These are phyloP conservation scores for Bauhinia variegata DNA, from an alignment of 306 rosid species.

Conservation along the genomic window DNA sequence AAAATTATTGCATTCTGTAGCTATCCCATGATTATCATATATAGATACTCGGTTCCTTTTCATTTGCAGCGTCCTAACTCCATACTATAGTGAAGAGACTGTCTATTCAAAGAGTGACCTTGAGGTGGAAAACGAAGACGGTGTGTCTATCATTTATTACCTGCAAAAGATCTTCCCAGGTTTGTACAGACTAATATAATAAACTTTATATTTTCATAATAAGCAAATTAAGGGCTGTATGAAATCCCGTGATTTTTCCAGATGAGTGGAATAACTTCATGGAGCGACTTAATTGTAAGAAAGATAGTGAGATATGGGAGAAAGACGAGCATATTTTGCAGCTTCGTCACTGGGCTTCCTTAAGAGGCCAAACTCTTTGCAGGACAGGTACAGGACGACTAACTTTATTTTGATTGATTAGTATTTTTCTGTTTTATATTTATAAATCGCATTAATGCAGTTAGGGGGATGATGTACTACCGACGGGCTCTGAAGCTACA, in stretches of 20 bases:
- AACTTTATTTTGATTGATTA: conserved; percentile 32
- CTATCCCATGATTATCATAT: not conserved
- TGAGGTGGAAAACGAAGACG: conserved; percentile 97
- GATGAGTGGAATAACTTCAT: conserved; percentile 99
- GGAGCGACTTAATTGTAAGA: conserved; percentile 90
- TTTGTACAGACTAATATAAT: conserved; percentile 42
- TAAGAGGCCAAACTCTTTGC: conserved; percentile 94
- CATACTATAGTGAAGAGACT: conserved; percentile 98
- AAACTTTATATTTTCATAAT: conserved; percentile 24
- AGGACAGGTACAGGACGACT: conserved; percentile 69
- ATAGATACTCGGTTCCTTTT: conserved; percentile 30
- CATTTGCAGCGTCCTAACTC: conserved; percentile 87
- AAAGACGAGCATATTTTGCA: conserved; percentile 84
- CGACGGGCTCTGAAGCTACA: conserved; percentile 95
- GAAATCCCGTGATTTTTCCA: conserved; percentile 38
- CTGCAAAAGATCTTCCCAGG: conserved; percentile 98
- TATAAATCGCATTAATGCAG: conserved; percentile 50
- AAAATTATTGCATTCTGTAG: conserved; percentile 22
- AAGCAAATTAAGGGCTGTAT: conserved; percentile 28
- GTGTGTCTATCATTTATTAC: conserved; percentile 88
- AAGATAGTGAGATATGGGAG: conserved; percentile 81
- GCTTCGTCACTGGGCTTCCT: conserved; percentile 95
- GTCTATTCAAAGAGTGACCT: conserved; percentile 91
- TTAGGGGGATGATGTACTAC: conserved; percentile 98
- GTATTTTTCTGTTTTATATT: conserved; percentile 32